These are phyloP conservation scores for Tilletia horrida DNA, from an alignment of 1,284 basidiomycete species.

Conservation along the genomic window DNA sequence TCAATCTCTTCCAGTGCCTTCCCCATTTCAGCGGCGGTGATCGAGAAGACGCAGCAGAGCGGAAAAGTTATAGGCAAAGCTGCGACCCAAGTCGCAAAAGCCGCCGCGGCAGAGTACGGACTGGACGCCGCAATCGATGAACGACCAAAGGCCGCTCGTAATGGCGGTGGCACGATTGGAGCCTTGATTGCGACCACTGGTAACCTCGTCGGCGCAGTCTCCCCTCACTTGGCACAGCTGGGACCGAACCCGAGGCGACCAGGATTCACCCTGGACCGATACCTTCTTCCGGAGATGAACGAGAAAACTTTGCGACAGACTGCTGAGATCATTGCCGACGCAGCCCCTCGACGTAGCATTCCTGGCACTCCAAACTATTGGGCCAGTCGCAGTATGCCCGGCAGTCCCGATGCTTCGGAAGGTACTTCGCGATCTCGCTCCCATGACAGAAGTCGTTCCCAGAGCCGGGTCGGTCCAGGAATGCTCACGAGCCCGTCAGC, in stretches of 20 bases:
- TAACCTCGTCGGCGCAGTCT: constrained; percentile 58
- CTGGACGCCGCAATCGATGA: constrained; percentile 49
- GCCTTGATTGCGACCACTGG: constrained; percentile 71
- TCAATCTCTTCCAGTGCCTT: constrained; percentile 6
- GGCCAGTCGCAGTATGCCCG: constrained; percentile 2
- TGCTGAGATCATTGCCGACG: constrained; percentile 51
- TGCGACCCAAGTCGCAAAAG: constrained; percentile 35
- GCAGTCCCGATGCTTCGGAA: background rate
- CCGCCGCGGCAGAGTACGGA: constrained; percentile 46
- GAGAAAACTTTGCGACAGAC: constrained; percentile 52
- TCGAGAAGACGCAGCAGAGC: constrained; percentile 20
- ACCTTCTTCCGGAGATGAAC: constrained; percentile 53
- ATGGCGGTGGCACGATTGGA: constrained; percentile 68
- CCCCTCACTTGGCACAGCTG: constrained; percentile 56
- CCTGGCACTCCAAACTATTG: constrained; percentile 22
- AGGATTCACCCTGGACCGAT: constrained; percentile 69
- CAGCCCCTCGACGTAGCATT: constrained; percentile 25
- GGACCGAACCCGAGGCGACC: constrained; percentile 68
- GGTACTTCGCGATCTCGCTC: background rate
- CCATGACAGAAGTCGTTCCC: background rate
- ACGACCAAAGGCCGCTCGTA: constrained; percentile 62
- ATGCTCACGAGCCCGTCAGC: too few species aligned
- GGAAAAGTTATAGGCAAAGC: constrained; percentile 30
- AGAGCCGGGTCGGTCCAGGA: too few species aligned
- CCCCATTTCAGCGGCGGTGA: constrained; percentile 7